Conservation (phyloP, 768 basidiomycete species). For the Leccinum subgranulosum region DNA sequence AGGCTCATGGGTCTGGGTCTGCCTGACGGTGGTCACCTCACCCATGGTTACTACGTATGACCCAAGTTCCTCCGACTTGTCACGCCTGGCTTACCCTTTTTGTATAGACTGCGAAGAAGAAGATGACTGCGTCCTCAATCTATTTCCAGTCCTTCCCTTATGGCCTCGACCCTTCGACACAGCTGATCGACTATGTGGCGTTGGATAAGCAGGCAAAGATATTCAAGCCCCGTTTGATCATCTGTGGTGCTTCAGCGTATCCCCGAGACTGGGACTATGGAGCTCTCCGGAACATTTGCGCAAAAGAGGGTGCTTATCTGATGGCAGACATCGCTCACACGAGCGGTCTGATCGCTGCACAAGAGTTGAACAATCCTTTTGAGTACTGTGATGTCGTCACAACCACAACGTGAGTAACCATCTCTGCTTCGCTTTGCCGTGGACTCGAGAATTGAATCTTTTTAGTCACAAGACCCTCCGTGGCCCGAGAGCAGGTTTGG, state of each 20-base stretch:
- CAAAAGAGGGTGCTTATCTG: constrained; percentile 87
- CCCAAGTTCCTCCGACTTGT: not conserved
- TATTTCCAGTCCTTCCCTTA: constrained; percentile 99
- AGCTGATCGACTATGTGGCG: constrained; percentile 84
- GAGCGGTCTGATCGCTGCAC: constrained; percentile 90
- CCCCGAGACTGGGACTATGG: constrained; percentile 98
- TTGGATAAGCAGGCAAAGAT: constrained; percentile 85
- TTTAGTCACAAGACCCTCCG: constrained; percentile 95
- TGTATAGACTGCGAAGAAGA: constrained; percentile 90
- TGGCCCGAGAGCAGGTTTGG: constrained; percentile 94
- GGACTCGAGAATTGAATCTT: not conserved
- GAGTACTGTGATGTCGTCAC: constrained; percentile 96
- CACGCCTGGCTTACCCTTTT: constrained; percentile 2
- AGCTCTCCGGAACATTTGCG: constrained; percentile 73
- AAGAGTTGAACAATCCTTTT: constrained; percentile 88
- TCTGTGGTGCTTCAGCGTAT: constrained; percentile 98
- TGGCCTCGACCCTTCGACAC: constrained; percentile 72
- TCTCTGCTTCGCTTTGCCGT: not conserved
- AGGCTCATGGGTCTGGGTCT: constrained; percentile 98
- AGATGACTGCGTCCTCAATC: constrained; percentile 99
- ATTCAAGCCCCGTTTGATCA: constrained; percentile 93
- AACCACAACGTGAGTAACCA: constrained; percentile 80
- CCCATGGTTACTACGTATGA: constrained; percentile 93
- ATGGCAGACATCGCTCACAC: constrained; percentile 99
- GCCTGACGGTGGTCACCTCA: constrained; percentile 95